Evolutionary conservation across 495 filamentous ascomycete genomes (phyloP).

Genomic region (Aspergillus hancockii): DNA sequence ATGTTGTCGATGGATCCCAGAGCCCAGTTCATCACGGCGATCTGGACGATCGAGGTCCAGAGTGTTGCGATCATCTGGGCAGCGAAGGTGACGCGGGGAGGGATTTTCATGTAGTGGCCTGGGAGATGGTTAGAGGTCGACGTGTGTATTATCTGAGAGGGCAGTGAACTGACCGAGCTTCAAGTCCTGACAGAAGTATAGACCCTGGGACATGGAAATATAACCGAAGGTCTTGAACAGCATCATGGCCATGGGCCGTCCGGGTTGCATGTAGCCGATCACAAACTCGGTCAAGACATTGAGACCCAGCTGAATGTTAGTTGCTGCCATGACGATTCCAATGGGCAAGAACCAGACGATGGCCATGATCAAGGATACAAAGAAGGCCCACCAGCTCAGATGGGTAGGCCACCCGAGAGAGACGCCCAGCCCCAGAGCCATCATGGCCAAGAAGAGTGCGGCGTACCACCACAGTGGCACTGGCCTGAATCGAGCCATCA

Average conservation of each 20-base stretch:
- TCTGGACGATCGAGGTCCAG: conserved; percentile 61
- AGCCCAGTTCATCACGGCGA: conserved; percentile 62
- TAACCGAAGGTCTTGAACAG: conserved; percentile 65
- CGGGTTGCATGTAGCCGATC: conserved; percentile 63
- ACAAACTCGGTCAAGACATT: conserved; percentile 66
- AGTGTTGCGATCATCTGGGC: conserved; percentile 57
- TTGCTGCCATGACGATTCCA: conserved; percentile 54
- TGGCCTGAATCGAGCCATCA: conserved; percentile 60
- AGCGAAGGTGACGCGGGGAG: conserved; percentile 58
- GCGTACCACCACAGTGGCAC: conserved; percentile 68
- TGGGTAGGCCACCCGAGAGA: conserved; percentile 53
- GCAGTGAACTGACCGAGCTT: conserved; percentile 40
- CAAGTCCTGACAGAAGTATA: conserved; percentile 53
- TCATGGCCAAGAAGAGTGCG: conserved; percentile 45
- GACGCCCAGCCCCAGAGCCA: conserved; percentile 54
- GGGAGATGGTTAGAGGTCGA: not conserved
- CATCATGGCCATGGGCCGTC: conserved; percentile 64
- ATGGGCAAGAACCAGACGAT: conserved; percentile 53
- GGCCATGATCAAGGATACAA: conserved; percentile 51
- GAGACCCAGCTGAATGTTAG: conserved; percentile 54
- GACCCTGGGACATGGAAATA: conserved; percentile 57
- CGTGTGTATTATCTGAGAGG: conserved; percentile 1
- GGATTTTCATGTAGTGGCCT: conserved; percentile 70
- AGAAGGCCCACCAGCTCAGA: conserved; percentile 54
- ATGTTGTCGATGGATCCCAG: conserved; percentile 55